Base-by-base conservation (phyloP, 2,329 filamentous ascomycete species). In the Pseudopithomyces maydicus region DNA sequence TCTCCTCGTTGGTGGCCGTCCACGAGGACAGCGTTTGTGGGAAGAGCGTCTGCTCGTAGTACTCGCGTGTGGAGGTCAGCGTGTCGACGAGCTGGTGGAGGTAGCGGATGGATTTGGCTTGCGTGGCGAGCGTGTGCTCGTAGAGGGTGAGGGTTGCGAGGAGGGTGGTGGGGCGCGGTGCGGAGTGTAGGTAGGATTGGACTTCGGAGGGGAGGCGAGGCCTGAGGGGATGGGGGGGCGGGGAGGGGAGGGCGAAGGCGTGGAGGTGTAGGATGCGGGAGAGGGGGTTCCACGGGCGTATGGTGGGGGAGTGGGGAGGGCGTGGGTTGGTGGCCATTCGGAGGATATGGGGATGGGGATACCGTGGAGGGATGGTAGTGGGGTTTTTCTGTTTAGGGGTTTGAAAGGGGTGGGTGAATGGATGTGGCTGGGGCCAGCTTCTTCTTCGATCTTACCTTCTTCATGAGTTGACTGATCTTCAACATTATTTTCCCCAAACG, bases 41-140 rank as follows among this genome's bases (percentile, higher is more conserved):
- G 2, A 69, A 35, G 15, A 65, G 57, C n/a, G 47, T 43, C 8
- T 60, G 56, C 57, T 67, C 65, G 23, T 62, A 54, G 38, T 61
- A 53, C 3, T 41, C 36, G 45, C 53, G n/a, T 38, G 55, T 54
- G 23, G 61, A 55, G 43, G 57, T 60, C 1, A 66, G 55, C 19
- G 52, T 22, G 32, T 59, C 44, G 35, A 65, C 29, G 5, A 20
- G 35, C 14, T 20, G 35, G 39, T 64, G 56, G 3, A 69, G 56
- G 11, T 57, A 57, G 14, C n/a, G 43, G n/a, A 66, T 56, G 1
- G 68, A 61, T 36, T 51, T 54, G 2, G 48, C 44, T 47, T 62
- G 61, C 6, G 52, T 58, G 20, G 49, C 29, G 2, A 62, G 53
- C 6, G 59, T 62, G 22, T 17, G 6, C 22, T 58, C 52, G 42